Conservation (phyloP, 192 early-diverging fungal species). For the Allomyces macrogynus region DNA sequence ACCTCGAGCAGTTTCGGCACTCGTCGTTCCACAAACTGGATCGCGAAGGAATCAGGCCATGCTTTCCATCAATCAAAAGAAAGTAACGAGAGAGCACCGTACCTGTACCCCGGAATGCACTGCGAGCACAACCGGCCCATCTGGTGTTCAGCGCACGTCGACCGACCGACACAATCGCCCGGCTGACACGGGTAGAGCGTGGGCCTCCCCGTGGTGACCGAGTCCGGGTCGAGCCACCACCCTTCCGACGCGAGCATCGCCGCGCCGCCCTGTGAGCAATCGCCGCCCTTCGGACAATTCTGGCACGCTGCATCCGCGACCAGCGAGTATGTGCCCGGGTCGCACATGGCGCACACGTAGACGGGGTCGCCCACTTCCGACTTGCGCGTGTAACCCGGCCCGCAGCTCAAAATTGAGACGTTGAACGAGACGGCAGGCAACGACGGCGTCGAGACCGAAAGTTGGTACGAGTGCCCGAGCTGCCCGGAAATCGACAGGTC, state of each 20-base stretch:
- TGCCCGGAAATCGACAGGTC: background rate
- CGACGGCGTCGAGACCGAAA: background rate
- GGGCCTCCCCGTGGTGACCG: background rate
- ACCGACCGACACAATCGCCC: background rate
- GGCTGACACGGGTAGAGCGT: background rate
- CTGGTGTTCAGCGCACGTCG: background rate
- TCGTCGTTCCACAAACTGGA: background rate
- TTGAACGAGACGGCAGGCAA: background rate
- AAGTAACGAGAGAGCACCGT: background rate
- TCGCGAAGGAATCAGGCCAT: background rate
- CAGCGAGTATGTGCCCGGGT: background rate
- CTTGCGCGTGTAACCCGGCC: background rate
- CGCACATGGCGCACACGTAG: background rate
- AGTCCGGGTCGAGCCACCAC: background rate
- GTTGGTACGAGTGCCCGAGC: background rate
- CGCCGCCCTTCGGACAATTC: background rate
- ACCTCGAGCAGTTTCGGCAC: background rate
- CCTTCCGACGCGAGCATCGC: background rate
- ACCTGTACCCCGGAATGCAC: background rate
- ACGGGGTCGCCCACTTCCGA: background rate
- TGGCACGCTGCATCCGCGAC: background rate
- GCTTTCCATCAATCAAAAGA: background rate
- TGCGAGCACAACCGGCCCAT: background rate
- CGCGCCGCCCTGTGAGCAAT: background rate
- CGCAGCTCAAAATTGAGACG: background rate